phyloP scores from a whole-genome alignment of 148 eudicot species.

The Limonium bicolor region DNA sequence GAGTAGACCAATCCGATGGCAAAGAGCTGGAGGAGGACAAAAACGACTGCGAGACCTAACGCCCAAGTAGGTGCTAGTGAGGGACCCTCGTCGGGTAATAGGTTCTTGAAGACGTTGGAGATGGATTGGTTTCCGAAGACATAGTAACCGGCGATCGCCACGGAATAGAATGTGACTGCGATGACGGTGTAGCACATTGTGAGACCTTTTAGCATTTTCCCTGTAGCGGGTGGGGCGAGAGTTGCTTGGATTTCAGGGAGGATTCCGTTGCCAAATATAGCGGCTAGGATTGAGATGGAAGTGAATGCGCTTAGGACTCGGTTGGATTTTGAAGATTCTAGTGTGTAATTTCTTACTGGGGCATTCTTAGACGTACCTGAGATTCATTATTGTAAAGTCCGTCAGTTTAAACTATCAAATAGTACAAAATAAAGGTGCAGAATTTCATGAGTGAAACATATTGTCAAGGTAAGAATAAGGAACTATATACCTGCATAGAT shows the following conservation, averaged over 20 bases:
- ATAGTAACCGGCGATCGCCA: conserved; percentile 73
- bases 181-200: conserved; percentile 72
- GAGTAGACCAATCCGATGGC: conserved; percentile 96
- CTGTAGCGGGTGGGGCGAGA: conserved; percentile 86
- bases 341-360: conserved; percentile 59
- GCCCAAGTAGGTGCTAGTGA: conserved; percentile 73
- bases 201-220: conserved; percentile 93
- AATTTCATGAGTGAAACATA: background rate
- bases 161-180: conserved; percentile 70
- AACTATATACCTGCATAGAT: conserved; percentile 76
- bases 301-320: conserved; percentile 70
- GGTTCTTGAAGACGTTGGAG: conserved; percentile 64
- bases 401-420: background rate
- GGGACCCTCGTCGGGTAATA: conserved; percentile 69
- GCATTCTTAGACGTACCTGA: conserved; percentile 43
- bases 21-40: conserved; percentile 84
- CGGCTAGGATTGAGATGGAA: conserved; percentile 89
- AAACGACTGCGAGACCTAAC: conserved; percentile 50
- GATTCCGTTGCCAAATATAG: conserved; percentile 87
- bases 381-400: background rate
- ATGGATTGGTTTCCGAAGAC: conserved; percentile 70
- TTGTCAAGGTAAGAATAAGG: background rate
- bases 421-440: too few species aligned
- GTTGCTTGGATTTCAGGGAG: conserved; percentile 99
- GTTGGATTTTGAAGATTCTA: conserved; percentile 28